Evolutionary conservation across 768 basidiomycete genomes (phyloP), one percentile per base, ranked within the genome.

Genomic region (Crassisporium funariophilum): DNA sequence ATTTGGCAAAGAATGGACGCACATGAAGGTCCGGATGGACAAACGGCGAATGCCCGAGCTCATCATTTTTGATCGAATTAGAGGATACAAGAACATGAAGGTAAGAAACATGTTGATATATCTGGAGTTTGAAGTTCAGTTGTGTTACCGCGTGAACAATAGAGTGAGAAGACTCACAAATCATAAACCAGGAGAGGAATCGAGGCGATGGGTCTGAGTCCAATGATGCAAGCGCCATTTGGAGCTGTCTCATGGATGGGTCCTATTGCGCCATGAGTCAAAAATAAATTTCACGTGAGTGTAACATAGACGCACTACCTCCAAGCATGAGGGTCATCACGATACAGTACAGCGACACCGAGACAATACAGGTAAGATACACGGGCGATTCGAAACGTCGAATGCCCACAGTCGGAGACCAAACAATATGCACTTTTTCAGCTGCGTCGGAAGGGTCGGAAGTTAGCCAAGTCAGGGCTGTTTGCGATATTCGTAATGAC

Each of bases 141-240:
- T 19, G 4, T 40, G 19, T 9, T 12, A 22, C n/a, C n/a, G n/a
- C n/a, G 16, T n/a, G 16, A 35, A 24, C 3, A 44, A 17, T 20
- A 4, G 31, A 33, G 31, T 39, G 35, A 9, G 27, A 46, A 34
- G 4, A 67, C 74, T 50, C 50, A 77, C 69, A 79, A 55, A 48
- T 81, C 79, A 56, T 75, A 79, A 2, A 63, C 58, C 17, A 80
- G 57, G 2, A 81, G 60, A 7, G 74, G 63, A 20, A 78, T 67
- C 1, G 75, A 76, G 0, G 73, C 73, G 5, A 67, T 59, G 1
- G 60, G 61, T 44, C 71, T 70, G 13, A 81, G 56, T 3, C 79
- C 79, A 42, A 79, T 78, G 3, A 76, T 64, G 52, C 79, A 81
- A 0, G 63, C 62, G 2, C 66, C 69, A 36, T 75, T 70, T 0